Percentiles rank a stretch among this genome's conserved stretches.
Conservation (phyloP, 2,329 filamentous ascomycete species). For the Hyphodiscus sp. region DNA sequence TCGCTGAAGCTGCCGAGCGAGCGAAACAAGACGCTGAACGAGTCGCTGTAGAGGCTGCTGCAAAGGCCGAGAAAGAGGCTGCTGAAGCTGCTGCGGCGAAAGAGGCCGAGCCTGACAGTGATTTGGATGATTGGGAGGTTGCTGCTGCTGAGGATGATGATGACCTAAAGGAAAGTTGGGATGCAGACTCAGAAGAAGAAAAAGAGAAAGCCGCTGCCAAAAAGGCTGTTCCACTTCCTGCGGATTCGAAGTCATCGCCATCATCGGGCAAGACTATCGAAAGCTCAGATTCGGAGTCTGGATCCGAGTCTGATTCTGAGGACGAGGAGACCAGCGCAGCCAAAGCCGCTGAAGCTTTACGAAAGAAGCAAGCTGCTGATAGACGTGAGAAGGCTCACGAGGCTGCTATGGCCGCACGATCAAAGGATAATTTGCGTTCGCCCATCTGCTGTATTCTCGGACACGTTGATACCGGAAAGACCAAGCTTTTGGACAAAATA, state of each 20-base stretch:
- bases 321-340: conserved; percentile 72
- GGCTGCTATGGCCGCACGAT: conserved; percentile 83
- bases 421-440: conserved; percentile 89
- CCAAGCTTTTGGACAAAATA: conserved; percentile 98
- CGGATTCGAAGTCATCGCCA: conserved; percentile 19
- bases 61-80: conserved; percentile 53
- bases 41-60: conserved; percentile 53
- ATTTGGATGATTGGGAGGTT: conserved; percentile 79
- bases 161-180: conserved; percentile 91
- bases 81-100: conserved; percentile 49
- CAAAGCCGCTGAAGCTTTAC: conserved; percentile 63
- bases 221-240: conserved; percentile 18
- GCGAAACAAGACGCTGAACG: conserved; percentile 63
- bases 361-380: conserved; percentile 84
- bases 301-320: conserved; percentile 51
- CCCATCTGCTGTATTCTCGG: conserved; percentile 99
- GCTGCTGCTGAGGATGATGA: conserved; percentile 70
- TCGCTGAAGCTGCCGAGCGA: conserved; percentile 72
- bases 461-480: conserved; percentile 99
- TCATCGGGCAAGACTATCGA: conserved; percentile 16
- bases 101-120: conserved; percentile 51
- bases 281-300: conserved; percentile 57
- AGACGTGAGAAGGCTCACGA: conserved; percentile 85
- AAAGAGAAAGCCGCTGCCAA: conserved; percentile 34
- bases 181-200: conserved; percentile 73